These are phyloP conservation scores for Leptographium procerum DNA, from an alignment of 2,329 filamentous ascomycete genomes.

Conservation along the genomic window DNA sequence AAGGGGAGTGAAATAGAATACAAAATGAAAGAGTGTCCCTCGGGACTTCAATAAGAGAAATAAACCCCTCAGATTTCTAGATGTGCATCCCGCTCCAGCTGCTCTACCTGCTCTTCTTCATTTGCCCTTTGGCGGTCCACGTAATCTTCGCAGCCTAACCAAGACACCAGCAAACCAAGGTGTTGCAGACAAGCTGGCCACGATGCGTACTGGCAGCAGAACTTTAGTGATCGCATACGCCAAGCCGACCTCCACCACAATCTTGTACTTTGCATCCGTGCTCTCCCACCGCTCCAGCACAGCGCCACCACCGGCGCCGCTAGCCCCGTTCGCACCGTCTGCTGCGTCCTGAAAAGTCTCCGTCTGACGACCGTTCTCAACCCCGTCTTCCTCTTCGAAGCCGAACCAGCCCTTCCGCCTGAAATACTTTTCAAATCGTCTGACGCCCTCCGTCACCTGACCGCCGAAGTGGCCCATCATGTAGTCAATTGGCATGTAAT, in stretches of 20 bases:
- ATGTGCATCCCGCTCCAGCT: not conserved
- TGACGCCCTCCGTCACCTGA: constrained; percentile 50
- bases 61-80: not conserved
- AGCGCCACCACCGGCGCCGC: constrained; percentile 12
- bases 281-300: constrained; percentile 25
- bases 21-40: not conserved
- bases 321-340: not conserved
- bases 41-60: not conserved
- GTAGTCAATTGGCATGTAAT: constrained; percentile 54
- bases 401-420: constrained; percentile 72
- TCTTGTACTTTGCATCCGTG: constrained; percentile 36
- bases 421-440: constrained; percentile 68
- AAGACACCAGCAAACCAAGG: constrained; percentile 77
- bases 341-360: constrained; percentile 9
- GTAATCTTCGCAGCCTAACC: constrained; percentile 24
- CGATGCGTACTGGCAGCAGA: constrained; percentile 64
- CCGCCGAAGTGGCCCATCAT: constrained; percentile 37
- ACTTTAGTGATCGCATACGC: constrained; percentile 88
- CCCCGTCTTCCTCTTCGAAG: constrained; percentile 29
- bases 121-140: not conserved
- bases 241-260: constrained; percentile 64
- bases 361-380: constrained; percentile 17
- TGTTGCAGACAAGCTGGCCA: constrained; percentile 74
- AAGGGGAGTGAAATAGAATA: not conserved
- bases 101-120: not conserved